Evolutionary conservation across 1,284 basidiomycete species (phyloP), one percentile per base, ranked within the genome.

Genomic region (Anthracocystis walkeri): DNA sequence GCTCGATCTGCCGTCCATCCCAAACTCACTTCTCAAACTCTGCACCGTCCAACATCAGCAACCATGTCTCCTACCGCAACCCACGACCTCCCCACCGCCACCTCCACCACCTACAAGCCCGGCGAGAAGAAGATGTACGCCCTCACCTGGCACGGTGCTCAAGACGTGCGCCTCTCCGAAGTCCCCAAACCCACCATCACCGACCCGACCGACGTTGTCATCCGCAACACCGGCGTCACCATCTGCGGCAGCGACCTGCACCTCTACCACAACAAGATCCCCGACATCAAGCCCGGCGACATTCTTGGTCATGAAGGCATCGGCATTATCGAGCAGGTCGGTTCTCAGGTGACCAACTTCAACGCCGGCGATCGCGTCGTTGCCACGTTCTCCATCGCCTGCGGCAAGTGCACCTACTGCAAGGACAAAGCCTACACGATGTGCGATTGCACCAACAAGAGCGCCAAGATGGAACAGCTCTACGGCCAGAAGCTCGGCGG

Each of bases 301-400:
- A 91, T 77, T 20, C 60, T 82, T 7, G 81, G 82, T 42, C 80
- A 83, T 67, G 82, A 83, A 44, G 79, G 78, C 40, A 76, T 80
- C 2, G 81, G 82, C 48, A 40, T 79, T 29, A 70, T 84, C 58
- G 66, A 77, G 2, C 67, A 78, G 44, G 79, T 82, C 42, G 82
- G 79, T 45, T 49, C 67, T 3, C 49, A 56, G 14, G 68, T 82
- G 12, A 71, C 58, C 49, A 58, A 63, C n/a, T 52, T 80, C 62
- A 74, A 75, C 62, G 50, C 55, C 0, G 81, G 81, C 33, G 81
- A 80, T 55, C 73, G 78, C 23, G 82, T 81, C 12, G 77, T 93
- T 14, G 89, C 89, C 0, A 90, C 90, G 0, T 93, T 93, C 89
- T 91, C 92, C 78, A 90, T 92, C 58, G 90, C 90, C 0, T 93